These are phyloP conservation scores for Russula dissimulans DNA, from an alignment of 768 basidiomycete genomes.

Conservation along the genomic window DNA sequence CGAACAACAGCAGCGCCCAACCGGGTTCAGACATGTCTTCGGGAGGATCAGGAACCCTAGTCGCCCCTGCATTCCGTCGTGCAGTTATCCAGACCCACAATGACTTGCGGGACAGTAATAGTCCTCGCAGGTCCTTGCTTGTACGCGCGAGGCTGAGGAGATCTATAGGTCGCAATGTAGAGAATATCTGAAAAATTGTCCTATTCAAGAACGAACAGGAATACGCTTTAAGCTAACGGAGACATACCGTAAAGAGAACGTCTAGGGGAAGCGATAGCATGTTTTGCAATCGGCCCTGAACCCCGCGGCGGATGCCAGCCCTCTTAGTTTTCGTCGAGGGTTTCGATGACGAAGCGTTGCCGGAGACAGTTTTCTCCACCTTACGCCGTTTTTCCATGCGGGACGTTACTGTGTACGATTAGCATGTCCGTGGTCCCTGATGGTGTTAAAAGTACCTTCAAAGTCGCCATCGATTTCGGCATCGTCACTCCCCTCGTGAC, in stretches of 20 bases:
- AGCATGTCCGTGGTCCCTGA: not conserved
- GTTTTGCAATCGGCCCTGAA: slow-evolving; percentile 15
- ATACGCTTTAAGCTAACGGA: too few relatives aligned
- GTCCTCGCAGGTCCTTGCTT: slow-evolving; percentile 11
- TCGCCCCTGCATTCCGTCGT: slow-evolving; percentile 1
- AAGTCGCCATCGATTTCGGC: not conserved
- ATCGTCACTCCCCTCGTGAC: not conserved
- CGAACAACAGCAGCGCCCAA: slow-evolving; percentile 16
- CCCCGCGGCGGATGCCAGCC: not conserved
- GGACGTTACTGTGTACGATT: not conserved
- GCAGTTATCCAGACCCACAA: slow-evolving; percentile 9
- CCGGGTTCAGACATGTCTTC: slow-evolving; percentile 20
- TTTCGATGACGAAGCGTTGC: not conserved
- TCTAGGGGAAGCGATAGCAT: slow-evolving; percentile 14
- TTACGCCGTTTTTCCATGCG: slow-evolving; percentile 5
- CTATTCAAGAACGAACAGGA: not conserved
- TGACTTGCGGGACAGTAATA: slow-evolving; percentile 19
- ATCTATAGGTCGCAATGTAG: slow-evolving; percentile 10
- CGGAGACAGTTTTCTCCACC: not conserved
- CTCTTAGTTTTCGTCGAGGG: not conserved
- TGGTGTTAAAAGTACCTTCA: not conserved
- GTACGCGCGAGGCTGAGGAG: slow-evolving; percentile 16
- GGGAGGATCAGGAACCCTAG: slow-evolving; percentile 9
- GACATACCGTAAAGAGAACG: slow-evolving; percentile 13
- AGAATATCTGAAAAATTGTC: slow-evolving; percentile 1